These are phyloP conservation scores for Plectosphaerella sp. DNA, from an alignment of 2,329 filamentous ascomycete species.

Conservation along the genomic window DNA sequence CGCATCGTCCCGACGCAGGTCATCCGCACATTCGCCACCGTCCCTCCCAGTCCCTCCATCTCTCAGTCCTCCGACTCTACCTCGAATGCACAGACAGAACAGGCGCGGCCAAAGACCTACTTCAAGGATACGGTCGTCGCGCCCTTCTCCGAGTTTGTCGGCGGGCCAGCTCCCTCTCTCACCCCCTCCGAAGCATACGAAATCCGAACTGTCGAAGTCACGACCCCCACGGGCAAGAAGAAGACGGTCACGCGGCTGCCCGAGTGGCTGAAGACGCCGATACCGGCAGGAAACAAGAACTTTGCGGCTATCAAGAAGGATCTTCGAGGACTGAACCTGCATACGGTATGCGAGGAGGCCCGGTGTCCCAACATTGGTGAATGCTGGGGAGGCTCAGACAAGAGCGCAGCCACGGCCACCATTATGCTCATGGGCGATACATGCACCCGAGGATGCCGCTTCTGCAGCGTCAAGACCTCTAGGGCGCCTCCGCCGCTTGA, in stretches of 20 bases:
- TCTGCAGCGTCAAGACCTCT: constrained; percentile 93
- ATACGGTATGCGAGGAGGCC: constrained; percentile 97
- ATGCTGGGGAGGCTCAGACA: constrained; percentile 91
- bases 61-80: constrained; percentile 11
- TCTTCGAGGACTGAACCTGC: constrained; percentile 79
- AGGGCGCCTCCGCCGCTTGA: constrained; percentile 75
- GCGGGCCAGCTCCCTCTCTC: constrained; percentile 33
- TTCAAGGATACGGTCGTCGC: constrained; percentile 56
- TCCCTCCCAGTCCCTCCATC: constrained; percentile 28
- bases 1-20: constrained; percentile 30
- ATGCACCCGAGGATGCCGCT: constrained; percentile 91
- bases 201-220: constrained; percentile 57
- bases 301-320: constrained; percentile 96
- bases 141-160: constrained; percentile 55
- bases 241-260: constrained; percentile 71
- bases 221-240: constrained; percentile 56
- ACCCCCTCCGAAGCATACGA: constrained; percentile 52
- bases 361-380: constrained; percentile 96
- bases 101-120: constrained; percentile 42
- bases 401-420: constrained; percentile 88
- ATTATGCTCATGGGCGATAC: constrained; percentile 99
- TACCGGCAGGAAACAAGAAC: constrained; percentile 74
- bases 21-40: constrained; percentile 40
- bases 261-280: constrained; percentile 93
- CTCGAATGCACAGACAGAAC: constrained; percentile 9